Evolutionary conservation across 768 basidiomycete genomes (phyloP), one percentile per base, ranked within the genome.

Genomic region (Mycena vulgaris): DNA sequence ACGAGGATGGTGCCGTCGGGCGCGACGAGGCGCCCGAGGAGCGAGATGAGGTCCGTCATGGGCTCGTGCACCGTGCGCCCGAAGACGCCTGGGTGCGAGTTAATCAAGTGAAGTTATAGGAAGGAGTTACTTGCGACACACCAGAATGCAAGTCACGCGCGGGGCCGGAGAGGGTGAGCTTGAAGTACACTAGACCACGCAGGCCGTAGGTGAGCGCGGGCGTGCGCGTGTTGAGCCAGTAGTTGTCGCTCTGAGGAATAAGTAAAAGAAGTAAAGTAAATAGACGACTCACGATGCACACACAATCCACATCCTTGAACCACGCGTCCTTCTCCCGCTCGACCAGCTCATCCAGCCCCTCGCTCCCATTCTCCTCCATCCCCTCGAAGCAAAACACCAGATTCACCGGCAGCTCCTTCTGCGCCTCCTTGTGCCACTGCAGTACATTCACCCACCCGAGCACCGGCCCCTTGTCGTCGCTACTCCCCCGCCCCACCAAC

Each of bases 321-420:
- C 91, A 98, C 27, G 89, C 88, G 40, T 73, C 74, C 45, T 63
- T 68, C 84, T 98, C 96, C 55, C 85, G 84, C 69, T 86, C 81
- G 70, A 98, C 95, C 49, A 97, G 89, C 37, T 94, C 93, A 75
- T 98, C 96, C 16, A 98, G 87, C 2, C 96, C 96, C 74, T 95
- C 94, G 47, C 93, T 94, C 7, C 96, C 97, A 70, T 88, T 92
- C 84, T 99, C 97, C 80, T 99, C 97, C 97, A 98, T 99, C 5
- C 94, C 97, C 79, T 99, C 97, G 75, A 99, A 96, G 85, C 94
- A 95, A 84, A 94, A 91, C 72, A 90, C 89, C 63, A 98, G 81
- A 78, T 98, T 98, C 30, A 98, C 95, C 1, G 97, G 97, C 23
- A 98, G 87, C 39, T 89, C 88, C 49, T 90, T 83, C 27, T 88